phyloP scores from a whole-genome alignment of 345 rosid species.

The Linum lewisii region DNA sequence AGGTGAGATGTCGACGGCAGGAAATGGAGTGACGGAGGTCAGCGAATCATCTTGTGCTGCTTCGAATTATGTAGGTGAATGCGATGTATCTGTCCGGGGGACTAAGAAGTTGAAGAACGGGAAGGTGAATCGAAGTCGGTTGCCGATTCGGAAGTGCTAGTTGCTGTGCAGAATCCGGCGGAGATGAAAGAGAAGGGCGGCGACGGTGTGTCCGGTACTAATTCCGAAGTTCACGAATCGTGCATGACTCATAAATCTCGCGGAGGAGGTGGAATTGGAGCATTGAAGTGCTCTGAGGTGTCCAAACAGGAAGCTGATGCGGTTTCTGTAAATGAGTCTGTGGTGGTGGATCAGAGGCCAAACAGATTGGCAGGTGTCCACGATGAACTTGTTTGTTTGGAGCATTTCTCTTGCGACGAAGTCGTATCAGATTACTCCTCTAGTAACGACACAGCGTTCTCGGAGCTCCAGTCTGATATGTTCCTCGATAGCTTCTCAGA shows the following conservation, averaged over 20 bases:
- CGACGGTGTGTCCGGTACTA: constrained; percentile 21
- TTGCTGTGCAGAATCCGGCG: constrained; percentile 23
- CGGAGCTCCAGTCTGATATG: constrained; percentile 44
- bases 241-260: constrained; percentile 15
- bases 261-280: constrained; percentile 17
- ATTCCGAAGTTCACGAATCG: constrained; percentile 34
- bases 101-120: neutral
- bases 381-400: constrained; percentile 59
- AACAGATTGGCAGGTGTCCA: constrained; percentile 24
- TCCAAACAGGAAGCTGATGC: constrained; percentile 27
- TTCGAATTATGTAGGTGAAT: constrained; percentile 23
- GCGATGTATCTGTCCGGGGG: constrained; percentile 16
- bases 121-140: constrained; percentile 23
- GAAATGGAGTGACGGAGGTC: constrained; percentile 28
- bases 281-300: constrained; percentile 22
- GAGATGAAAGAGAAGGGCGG: constrained; percentile 24
- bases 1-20: constrained; percentile 21
- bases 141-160: constrained; percentile 36
- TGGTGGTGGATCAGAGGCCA: constrained; percentile 31
- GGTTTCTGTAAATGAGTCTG: constrained; percentile 18
- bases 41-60: constrained; percentile 53
- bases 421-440: constrained; percentile 35
- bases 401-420: constrained; percentile 47
- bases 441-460: constrained; percentile 31
- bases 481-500: constrained; percentile 41